phyloP scores from a whole-genome alignment of 2,329 filamentous ascomycete species.

The Xylariaceae sp. region DNA sequence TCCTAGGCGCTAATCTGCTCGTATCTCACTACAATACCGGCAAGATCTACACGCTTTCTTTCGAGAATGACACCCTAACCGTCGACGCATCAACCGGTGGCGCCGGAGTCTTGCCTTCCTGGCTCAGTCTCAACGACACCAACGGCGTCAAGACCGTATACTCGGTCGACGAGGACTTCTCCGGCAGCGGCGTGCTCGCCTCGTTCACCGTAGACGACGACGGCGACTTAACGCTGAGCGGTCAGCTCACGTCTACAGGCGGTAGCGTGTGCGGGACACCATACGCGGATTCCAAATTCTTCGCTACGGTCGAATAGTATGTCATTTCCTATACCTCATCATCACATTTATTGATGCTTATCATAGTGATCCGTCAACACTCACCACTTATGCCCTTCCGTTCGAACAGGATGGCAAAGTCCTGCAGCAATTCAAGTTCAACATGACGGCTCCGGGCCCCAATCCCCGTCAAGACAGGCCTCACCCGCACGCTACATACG shows the following conservation, averaged over 20 bases:
- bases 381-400: slow-evolving; percentile 42
- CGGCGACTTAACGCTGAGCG: slow-evolving; percentile 31
- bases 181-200: slow-evolving; percentile 34
- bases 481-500: slow-evolving; percentile 49
- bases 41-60: slow-evolving; percentile 35
- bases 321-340: slow-evolving; percentile 8
- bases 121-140: slow-evolving; percentile 34
- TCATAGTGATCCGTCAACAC: slow-evolving; percentile 37
- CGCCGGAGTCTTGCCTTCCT: slow-evolving; percentile 36
- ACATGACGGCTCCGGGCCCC: slow-evolving; percentile 39
- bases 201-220: slow-evolving; percentile 32
- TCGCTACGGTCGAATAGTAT: slow-evolving; percentile 43
- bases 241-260: slow-evolving; percentile 32
- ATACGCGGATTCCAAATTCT: slow-evolving; percentile 38
- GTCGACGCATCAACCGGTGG: slow-evolving; percentile 29
- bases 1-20: slow-evolving; percentile 31
- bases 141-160: slow-evolving; percentile 31
- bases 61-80: slow-evolving; percentile 27
- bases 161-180: slow-evolving; percentile 36
- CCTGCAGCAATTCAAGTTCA: slow-evolving; percentile 38
- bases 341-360: slow-evolving; percentile 9
- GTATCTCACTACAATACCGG: slow-evolving; percentile 37
- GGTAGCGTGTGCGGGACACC: slow-evolving; percentile 39
- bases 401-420: slow-evolving; percentile 28
- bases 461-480: slow-evolving; percentile 49